These are phyloP conservation scores for Pythium plurisporium DNA, from an alignment of 352 stramenopile genomes.

Conservation along the genomic window DNA sequence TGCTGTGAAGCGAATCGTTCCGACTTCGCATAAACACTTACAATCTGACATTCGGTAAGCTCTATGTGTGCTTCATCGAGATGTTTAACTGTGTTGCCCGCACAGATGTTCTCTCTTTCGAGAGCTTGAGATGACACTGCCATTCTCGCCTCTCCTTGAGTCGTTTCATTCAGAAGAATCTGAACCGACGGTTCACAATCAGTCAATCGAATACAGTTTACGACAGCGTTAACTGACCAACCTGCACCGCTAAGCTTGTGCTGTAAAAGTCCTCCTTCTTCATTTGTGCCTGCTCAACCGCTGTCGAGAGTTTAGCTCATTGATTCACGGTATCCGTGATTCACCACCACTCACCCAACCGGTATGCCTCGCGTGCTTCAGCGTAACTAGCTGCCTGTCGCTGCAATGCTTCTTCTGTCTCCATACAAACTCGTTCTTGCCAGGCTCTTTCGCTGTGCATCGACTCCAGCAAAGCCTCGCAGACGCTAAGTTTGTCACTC, in stretches of 20 bases:
- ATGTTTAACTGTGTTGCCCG: background rate
- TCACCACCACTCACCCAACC: background rate
- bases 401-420: slow-evolving; percentile 1
- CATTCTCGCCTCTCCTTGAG: too few species aligned
- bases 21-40: background rate
- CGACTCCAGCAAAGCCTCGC: background rate
- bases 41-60: background rate
- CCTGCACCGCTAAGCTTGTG: background rate
- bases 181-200: too few species aligned
- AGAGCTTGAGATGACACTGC: background rate
- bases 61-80: background rate
- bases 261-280: background rate
- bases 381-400: background rate
- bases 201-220: background rate
- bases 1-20: background rate
- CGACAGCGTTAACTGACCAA: background rate
- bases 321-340: too few species aligned
- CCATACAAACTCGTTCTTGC: slow-evolving; percentile 3
- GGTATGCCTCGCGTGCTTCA: background rate
- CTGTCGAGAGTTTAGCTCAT: background rate
- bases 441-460: background rate
- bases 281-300: background rate
- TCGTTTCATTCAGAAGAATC: too few species aligned
- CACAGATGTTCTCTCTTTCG: background rate
- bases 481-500: background rate